A percentile compares a stretch with the other conserved stretches of the same genome.
These are phyloP conservation scores for Botryobasidium botryosum DNA, from an alignment of 768 basidiomycete genomes.

Conservation along the genomic window DNA sequence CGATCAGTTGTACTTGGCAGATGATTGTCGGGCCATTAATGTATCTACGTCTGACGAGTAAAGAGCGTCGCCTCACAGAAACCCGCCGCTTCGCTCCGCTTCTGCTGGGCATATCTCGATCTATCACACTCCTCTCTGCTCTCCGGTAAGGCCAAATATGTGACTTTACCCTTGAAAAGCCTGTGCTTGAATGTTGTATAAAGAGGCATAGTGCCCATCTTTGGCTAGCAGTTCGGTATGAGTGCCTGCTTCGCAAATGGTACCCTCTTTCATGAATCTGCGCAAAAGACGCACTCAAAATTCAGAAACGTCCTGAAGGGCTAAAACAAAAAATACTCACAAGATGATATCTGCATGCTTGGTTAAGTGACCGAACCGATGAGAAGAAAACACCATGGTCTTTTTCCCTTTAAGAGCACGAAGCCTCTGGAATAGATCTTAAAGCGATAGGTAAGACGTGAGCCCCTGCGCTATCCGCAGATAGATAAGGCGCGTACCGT, in stretches of 20 bases:
- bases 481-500: neutral
- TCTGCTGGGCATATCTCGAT: no score
- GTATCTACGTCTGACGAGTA: no score
- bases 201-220: constrained; percentile 26
- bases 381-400: constrained; percentile 21
- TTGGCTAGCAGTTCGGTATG: constrained; percentile 25
- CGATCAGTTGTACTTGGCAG: no score
- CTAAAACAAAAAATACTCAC: no score
- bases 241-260: constrained; percentile 25
- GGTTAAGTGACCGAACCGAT: constrained; percentile 25
- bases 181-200: constrained; percentile 27
- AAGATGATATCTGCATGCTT: constrained; percentile 25
- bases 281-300: no score
- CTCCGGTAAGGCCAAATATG: no score
- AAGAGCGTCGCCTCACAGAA: no score
- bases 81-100: no score
- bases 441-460: neutral
- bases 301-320: no score
- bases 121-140: no score
- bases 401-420: neutral
- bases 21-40: no score
- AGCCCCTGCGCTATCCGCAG: neutral
- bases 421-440: constrained; percentile 5
- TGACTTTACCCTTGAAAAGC: no score
- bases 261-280: constrained; percentile 32